Conservation (phyloP, 768 basidiomycete species). For the Tylopilus intermedius region DNA sequence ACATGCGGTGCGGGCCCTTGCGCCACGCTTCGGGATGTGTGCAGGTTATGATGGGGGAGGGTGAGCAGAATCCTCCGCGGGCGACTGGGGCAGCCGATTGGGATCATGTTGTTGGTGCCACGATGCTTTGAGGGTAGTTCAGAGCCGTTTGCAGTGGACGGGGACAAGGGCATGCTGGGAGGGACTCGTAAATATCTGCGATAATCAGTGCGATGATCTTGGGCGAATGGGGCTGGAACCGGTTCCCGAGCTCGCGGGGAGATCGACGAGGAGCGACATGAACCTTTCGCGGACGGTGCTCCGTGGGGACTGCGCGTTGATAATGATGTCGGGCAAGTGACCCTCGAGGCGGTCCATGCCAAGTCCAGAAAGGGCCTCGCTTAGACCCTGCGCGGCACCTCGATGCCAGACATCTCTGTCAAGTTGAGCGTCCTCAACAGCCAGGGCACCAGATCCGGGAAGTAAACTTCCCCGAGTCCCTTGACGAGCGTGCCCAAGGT, state of each 20-base stretch:
- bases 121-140: conserved; percentile 56
- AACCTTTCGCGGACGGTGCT: conserved; percentile 95
- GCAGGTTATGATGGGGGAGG: conserved; percentile 30
- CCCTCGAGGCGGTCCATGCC: conserved; percentile 98
- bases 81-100: conserved; percentile 32
- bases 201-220: conserved; percentile 90
- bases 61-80: conserved; percentile 30
- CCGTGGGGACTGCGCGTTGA: conserved; percentile 83
- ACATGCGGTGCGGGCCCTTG: conserved; percentile 82
- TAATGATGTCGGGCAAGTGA: conserved; percentile 88
- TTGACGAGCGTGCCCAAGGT: conserved; percentile 95
- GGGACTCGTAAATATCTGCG: conserved; percentile 1
- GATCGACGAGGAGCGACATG: conserved; percentile 93
- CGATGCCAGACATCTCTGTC: conserved; percentile 90
- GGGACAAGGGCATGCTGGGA: conserved; percentile 59
- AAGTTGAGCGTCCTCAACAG: conserved; percentile 84
- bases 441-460: conserved; percentile 92
- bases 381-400: conserved; percentile 97
- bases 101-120: conserved; percentile 38
- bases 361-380: conserved; percentile 89
- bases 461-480: conserved; percentile 87
- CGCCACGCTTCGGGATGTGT: conserved; percentile 89
- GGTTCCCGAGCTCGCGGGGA: conserved; percentile 92
- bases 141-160: conserved; percentile 53
- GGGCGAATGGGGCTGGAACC: conserved; percentile 93